Percentiles rank a stretch among this genome's conserved stretches.
These are phyloP conservation scores for Botryotinia calthae DNA, from an alignment of 2,329 filamentous ascomycete species.

Conservation along the genomic window DNA sequence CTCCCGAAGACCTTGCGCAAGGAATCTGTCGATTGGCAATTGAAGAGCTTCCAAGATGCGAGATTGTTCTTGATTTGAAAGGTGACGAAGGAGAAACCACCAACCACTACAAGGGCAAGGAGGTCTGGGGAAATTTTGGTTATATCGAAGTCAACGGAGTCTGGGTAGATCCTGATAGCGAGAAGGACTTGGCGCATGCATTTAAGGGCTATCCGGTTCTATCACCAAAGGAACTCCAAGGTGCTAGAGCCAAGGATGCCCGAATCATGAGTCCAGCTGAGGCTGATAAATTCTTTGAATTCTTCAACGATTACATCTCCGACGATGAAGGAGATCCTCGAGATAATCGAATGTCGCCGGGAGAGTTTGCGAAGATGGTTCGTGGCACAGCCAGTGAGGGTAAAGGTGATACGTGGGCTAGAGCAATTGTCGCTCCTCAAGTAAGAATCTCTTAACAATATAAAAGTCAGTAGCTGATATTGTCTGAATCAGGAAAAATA, in stretches of 20 bases:
- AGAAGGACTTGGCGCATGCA: constrained; percentile 27
- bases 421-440: constrained; percentile 11
- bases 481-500: constrained; percentile 27
- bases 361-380: constrained; percentile 45
- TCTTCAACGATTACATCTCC: constrained; percentile 35
- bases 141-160: constrained; percentile 30
- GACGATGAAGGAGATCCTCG: constrained; percentile 44
- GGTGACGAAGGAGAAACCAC: constrained; percentile 9
- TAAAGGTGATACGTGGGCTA: constrained; percentile 16
- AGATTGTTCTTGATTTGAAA: constrained; percentile 12
- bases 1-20: not conserved
- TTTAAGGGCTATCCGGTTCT: constrained; percentile 19
- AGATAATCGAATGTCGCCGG: constrained; percentile 43
- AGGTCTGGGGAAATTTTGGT: constrained; percentile 33
- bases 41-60: not conserved
- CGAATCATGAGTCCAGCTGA: constrained; percentile 28
- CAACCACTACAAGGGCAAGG: constrained; percentile 31
- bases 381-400: constrained; percentile 33
- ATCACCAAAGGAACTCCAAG: constrained; percentile 11
- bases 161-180: constrained; percentile 38
- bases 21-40: not conserved
- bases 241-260: constrained; percentile 17
- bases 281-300: constrained; percentile 29
- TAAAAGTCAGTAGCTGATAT: constrained; percentile 26
- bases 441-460: not conserved